Evolutionary conservation across 441 rosid species (phyloP).

Genomic region (Breynia disticha): DNA sequence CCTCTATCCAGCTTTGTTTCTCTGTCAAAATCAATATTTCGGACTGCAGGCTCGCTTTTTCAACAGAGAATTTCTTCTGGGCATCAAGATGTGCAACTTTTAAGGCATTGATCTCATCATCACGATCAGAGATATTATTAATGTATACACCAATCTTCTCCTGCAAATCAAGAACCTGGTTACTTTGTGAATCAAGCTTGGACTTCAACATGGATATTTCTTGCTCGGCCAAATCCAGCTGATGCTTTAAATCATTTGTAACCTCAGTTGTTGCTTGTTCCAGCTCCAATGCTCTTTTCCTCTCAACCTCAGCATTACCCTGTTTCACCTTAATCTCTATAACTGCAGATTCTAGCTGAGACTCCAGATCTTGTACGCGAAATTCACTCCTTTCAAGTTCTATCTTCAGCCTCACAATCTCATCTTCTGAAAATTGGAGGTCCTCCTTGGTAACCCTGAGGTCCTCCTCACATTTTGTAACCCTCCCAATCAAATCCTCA

Average conservation of each 20-base stretch:
- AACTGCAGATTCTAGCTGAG: slow-evolving; percentile 43
- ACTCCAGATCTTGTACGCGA: slow-evolving; percentile 16
- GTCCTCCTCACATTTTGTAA: slow-evolving; percentile 32
- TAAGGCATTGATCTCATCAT: slow-evolving; percentile 23
- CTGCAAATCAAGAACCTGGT: slow-evolving; percentile 26
- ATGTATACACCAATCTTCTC: slow-evolving; percentile 17
- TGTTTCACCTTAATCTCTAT: slow-evolving; percentile 28
- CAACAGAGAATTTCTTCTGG: slow-evolving; percentile 30
- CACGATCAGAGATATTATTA: slow-evolving; percentile 22
- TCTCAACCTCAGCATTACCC: slow-evolving; percentile 34
- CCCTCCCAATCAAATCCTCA: slow-evolving; percentile 25
- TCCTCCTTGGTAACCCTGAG: slow-evolving; percentile 31
- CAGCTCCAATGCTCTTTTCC: slow-evolving; percentile 30
- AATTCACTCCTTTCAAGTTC: slow-evolving; percentile 31
- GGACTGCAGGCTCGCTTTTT: slow-evolving; percentile 34
- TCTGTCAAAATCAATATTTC: slow-evolving; percentile 29
- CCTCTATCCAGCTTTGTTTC: slow-evolving; percentile 26
- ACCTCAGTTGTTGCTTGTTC: slow-evolving; percentile 26
- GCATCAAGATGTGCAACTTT: slow-evolving; percentile 24
- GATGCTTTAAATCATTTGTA: slow-evolving; percentile 10
- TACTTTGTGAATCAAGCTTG: slow-evolving; percentile 26
- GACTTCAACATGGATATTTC: slow-evolving; percentile 18
- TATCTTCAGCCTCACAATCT: slow-evolving; percentile 31
- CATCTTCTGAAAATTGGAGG: slow-evolving; percentile 48
- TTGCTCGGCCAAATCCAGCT: slow-evolving; percentile 21